Evolutionary conservation across 1,139 yeast genomes (phyloP).

Genomic region (Candida tetrigidarum): DNA sequence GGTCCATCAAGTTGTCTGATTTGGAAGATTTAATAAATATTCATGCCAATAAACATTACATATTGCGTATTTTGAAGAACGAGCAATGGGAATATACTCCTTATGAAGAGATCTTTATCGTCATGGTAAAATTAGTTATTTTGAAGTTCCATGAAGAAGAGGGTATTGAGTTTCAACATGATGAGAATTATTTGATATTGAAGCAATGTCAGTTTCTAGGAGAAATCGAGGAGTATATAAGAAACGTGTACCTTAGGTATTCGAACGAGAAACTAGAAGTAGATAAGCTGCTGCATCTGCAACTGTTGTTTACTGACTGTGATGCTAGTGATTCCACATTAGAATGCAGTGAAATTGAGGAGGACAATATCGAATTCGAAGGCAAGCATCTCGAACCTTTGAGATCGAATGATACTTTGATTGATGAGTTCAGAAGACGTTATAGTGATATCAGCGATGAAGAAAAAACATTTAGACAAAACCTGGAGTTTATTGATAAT

Average conservation of each 20-base stretch:
- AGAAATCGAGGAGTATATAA: conserved; percentile 34
- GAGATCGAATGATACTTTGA: conserved; percentile 18
- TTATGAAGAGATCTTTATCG: conserved; percentile 38
- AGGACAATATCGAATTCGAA: conserved; percentile 8
- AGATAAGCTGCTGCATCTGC: background rate
- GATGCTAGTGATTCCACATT: conserved; percentile 19
- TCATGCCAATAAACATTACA: conserved; percentile 7
- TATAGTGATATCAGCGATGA: conserved; percentile 15
- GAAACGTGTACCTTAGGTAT: conserved; percentile 8
- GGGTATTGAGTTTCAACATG: conserved; percentile 32
- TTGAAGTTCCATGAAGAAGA: conserved; percentile 23
- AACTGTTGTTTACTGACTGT: too few species aligned
- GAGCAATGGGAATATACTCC: conserved; percentile 6
- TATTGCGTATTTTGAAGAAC: conserved; percentile 6
- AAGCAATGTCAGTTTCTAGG: conserved; percentile 29
- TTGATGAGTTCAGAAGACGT: conserved; percentile 14
- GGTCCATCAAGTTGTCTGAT: conserved; percentile 33
- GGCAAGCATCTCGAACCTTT: conserved; percentile 14
- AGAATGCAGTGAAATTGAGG: conserved; percentile 16
- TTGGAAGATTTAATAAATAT: conserved; percentile 12
- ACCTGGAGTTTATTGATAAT: conserved; percentile 20
- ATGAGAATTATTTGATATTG: conserved; percentile 37
- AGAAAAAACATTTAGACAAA: conserved; percentile 9
- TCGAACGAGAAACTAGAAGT: background rate
- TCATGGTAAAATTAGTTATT: conserved; percentile 30